Percentiles rank a stretch among this genome's conserved stretches.
These are phyloP conservation scores for Curvularia spicifera DNA, from an alignment of 2,329 filamentous ascomycete genomes.

Conservation along the genomic window DNA sequence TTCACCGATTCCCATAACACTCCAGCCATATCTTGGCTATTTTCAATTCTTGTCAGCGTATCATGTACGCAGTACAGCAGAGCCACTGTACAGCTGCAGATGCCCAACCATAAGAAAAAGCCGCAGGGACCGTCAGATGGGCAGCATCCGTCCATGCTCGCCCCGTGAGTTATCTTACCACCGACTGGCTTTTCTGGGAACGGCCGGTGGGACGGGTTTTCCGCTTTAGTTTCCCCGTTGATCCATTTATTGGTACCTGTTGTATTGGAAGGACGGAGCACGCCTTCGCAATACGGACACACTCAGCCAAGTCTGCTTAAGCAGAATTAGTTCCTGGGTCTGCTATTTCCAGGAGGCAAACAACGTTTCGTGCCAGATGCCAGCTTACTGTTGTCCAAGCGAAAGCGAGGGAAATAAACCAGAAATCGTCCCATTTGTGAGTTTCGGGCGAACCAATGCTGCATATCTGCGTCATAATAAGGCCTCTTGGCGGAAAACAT, in stretches of 20 bases:
- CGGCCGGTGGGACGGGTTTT: conserved; percentile 7
- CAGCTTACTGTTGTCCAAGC: not conserved
- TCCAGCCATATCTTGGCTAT: conserved; percentile 31
- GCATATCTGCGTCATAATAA: conserved; percentile 18
- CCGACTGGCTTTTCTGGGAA: conserved; percentile 6
- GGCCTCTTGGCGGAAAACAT: conserved; percentile 16
- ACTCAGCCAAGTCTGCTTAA: conserved; percentile 11
- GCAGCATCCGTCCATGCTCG: not conserved
- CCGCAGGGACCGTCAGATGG: not conserved
- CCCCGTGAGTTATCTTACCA: conserved; percentile 1
- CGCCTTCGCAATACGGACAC: conserved; percentile 5
- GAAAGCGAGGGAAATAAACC: not conserved
- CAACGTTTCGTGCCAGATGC: not conserved
- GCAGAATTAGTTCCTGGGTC: not conserved
- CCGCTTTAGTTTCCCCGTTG: conserved; percentile 18
- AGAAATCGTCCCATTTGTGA: conserved; percentile 3
- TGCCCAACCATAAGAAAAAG: not conserved
- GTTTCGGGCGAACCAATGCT: conserved; percentile 9
- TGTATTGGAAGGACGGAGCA: conserved; percentile 12
- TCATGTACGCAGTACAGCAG: not conserved
- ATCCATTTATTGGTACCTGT: conserved; percentile 2
- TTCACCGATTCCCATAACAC: conserved; percentile 18
- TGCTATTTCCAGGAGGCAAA: not conserved
- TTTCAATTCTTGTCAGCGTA: conserved; percentile 14
- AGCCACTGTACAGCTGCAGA: not conserved